These are phyloP conservation scores for Diplodia intermedia DNA, from an alignment of 2,329 filamentous ascomycete species.

Conservation along the genomic window DNA sequence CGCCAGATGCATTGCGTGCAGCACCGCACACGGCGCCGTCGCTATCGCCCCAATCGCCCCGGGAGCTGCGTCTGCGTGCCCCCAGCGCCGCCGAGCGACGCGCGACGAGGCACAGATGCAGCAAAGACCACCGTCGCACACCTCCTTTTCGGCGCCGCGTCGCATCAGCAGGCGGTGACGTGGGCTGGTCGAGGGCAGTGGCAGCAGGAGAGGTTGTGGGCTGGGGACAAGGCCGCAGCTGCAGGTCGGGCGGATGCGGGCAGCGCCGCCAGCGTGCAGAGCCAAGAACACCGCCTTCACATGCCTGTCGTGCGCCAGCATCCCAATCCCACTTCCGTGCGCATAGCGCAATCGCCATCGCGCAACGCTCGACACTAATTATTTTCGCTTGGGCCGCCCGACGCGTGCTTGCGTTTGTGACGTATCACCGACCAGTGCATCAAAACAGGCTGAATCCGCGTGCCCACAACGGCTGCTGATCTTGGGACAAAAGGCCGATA, in stretches of 20 bases:
- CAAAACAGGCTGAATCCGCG: constrained; percentile 27
- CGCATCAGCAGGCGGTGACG: constrained; percentile 23
- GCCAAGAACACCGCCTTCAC: constrained; percentile 13
- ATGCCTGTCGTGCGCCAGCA: constrained; percentile 2
- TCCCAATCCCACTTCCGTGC: neutral
- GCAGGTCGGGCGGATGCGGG: constrained; percentile 26
- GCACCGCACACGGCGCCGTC: neutral
- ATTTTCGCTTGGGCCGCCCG: constrained; percentile 12
- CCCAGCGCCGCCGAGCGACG: constrained; percentile 1
- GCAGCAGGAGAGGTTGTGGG: constrained; percentile 13
- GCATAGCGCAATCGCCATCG: constrained; percentile 4
- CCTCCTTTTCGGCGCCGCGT: constrained; percentile 22
- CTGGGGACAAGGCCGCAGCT: constrained; percentile 22
- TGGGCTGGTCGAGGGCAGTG: neutral
- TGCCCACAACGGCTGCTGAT: constrained; percentile 14
- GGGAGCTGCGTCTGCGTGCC: constrained; percentile 14
- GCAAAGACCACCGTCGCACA: constrained; percentile 24
- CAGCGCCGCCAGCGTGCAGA: constrained; percentile 3
- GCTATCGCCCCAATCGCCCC: constrained; percentile 23
- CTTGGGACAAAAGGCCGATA: constrained; percentile 26
- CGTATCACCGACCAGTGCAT: constrained; percentile 12
- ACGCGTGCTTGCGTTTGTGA: constrained; percentile 11
- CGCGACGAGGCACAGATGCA: constrained; percentile 24
- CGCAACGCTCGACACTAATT: neutral
- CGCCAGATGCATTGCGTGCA: neutral